Conservation (phyloP, 306 rosid genomes). For the Fragaria vesca region DNA sequence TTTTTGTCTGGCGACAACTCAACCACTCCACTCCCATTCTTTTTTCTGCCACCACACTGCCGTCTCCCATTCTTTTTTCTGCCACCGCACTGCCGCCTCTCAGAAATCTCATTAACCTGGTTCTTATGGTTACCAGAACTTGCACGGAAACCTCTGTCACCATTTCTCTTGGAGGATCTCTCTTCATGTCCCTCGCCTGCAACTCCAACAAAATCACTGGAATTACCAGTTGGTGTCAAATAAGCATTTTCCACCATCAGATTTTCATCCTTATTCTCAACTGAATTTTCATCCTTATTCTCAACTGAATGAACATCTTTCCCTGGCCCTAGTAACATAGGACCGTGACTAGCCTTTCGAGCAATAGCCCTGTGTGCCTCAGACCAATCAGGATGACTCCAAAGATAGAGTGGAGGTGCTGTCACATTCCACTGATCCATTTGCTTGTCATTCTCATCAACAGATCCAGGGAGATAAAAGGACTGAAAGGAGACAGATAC, state of each 20-base stretch:
- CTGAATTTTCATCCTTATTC: neutral
- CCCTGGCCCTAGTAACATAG: slow-evolving; percentile 7
- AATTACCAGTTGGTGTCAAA: slow-evolving; percentile 23
- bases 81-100: slow-evolving; percentile 31
- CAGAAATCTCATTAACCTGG: slow-evolving; percentile 31
- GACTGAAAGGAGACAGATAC: slow-evolving; percentile 50
- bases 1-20: slow-evolving; percentile 30
- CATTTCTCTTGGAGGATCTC: slow-evolving; percentile 17
- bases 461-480: slow-evolving; percentile 89
- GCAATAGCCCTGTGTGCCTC: slow-evolving; percentile 57
- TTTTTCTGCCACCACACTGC: slow-evolving; percentile 27
- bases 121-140: slow-evolving; percentile 22
- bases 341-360: slow-evolving; percentile 47
- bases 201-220: slow-evolving; percentile 24
- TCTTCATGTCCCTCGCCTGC: slow-evolving; percentile 18
- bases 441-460: slow-evolving; percentile 57
- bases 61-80: slow-evolving; percentile 33
- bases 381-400: slow-evolving; percentile 73
- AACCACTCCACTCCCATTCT: slow-evolving; percentile 21
- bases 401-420: slow-evolving; percentile 74
- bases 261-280: slow-evolving; percentile 18
- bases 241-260: slow-evolving; percentile 28
- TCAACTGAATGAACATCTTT: slow-evolving; percentile 20
- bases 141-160: slow-evolving; percentile 33
- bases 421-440: slow-evolving; percentile 66